A percentile compares a stretch with the other conserved stretches of the same genome.
phyloP scores from a whole-genome alignment of 116 monocot genomes.

The Posidonia oceanica region DNA sequence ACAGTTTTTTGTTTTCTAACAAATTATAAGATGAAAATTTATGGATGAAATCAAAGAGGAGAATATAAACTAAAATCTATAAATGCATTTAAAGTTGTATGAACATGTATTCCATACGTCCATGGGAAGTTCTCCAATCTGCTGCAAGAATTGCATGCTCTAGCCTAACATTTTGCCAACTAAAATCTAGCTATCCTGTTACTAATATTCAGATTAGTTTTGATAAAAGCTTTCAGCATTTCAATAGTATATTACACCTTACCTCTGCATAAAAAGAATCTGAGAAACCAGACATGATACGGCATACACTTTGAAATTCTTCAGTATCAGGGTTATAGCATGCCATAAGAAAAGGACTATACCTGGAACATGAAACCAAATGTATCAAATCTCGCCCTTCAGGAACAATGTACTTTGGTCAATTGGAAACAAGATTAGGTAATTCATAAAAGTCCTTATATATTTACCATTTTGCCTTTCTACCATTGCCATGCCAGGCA shows the following conservation, averaged over 20 bases:
- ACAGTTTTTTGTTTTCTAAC: too few species aligned
- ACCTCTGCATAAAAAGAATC: slow-evolving; percentile 88
- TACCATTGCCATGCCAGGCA: slow-evolving; percentile 96
- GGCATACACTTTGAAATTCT: slow-evolving; percentile 93
- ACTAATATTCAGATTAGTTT: neutral
- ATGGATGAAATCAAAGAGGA: too few species aligned
- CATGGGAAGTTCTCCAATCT: too few species aligned
- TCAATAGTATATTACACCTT: slow-evolving; percentile 4
- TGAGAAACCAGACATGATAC: slow-evolving; percentile 96
- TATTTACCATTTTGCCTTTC: slow-evolving; percentile 89
- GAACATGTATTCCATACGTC: too few species aligned
- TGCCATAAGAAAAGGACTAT: slow-evolving; percentile 96
- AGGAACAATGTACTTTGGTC: neutral
- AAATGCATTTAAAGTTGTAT: too few species aligned
- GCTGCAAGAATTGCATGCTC: too few species aligned
- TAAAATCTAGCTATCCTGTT: neutral
- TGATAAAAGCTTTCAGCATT: too few species aligned
- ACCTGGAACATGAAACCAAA: slow-evolving; percentile 39
- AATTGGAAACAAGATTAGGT: neutral
- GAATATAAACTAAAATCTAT: too few species aligned
- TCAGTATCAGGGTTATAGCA: slow-evolving; percentile 86
- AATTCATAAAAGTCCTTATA: neutral
- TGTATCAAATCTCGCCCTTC: neutral
- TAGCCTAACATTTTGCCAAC: neutral
- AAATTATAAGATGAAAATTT: too few species aligned